Conservation (phyloP, 805 yeast species). For the Komagataella ulmi region DNA sequence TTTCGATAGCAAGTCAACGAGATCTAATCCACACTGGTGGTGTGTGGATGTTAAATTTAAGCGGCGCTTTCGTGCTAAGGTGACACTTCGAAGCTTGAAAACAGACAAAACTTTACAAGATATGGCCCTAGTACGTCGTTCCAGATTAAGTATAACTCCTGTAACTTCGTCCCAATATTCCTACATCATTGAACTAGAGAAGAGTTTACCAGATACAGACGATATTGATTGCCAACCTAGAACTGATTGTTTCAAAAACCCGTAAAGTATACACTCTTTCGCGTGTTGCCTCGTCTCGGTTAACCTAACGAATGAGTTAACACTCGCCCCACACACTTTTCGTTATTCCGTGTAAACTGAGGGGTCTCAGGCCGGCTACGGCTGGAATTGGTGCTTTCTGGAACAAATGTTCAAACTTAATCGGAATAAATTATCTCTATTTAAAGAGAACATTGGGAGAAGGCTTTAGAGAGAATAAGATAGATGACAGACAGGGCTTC, state of each 20-base stretch:
- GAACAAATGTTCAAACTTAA: not conserved
- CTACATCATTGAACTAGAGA: constrained; percentile 22
- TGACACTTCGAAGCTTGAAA: constrained; percentile 26
- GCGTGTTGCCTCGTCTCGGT: not conserved
- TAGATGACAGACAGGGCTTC: not conserved
- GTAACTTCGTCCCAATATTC: constrained; percentile 30
- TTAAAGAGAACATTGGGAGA: not conserved
- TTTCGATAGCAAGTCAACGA: constrained; percentile 30
- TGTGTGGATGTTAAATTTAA: constrained; percentile 35
- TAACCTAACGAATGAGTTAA: not conserved
- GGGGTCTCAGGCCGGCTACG: not conserved
- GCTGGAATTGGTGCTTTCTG: not conserved
- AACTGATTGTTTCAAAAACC: no score
- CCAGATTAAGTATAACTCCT: constrained; percentile 37
- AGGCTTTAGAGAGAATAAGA: not conserved
- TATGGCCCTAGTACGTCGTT: constrained; percentile 31
- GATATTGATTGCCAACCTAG: constrained; percentile 17
- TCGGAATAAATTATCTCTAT: not conserved
- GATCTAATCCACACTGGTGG: constrained; percentile 38
- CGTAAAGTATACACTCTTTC: not conserved
- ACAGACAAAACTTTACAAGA: constrained; percentile 18
- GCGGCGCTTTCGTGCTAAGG: constrained; percentile 27
- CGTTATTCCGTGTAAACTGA: not conserved
- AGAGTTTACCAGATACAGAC: constrained; percentile 11
- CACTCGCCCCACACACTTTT: not conserved